These are phyloP conservation scores for Conoideocrella luteorostrata DNA, from an alignment of 2,329 filamentous ascomycete genomes.

Conservation along the genomic window DNA sequence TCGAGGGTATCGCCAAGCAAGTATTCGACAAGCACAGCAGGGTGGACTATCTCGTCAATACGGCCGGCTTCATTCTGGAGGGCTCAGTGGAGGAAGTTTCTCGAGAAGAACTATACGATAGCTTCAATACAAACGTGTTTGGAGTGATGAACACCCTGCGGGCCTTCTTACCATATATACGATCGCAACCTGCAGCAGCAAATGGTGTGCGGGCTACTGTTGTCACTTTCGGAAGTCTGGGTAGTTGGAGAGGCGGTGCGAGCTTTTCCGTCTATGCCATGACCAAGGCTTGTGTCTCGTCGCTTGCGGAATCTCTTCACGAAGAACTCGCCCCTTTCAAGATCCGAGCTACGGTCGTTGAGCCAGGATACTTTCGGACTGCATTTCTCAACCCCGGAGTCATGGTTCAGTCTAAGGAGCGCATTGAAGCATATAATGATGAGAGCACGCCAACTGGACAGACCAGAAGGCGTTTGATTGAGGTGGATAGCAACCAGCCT, in stretches of 20 bases:
- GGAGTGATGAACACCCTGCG: conserved; percentile 42
- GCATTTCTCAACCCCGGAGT: conserved; percentile 35
- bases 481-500: conserved; percentile 40
- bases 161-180: conserved; percentile 41
- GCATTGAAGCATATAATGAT: conserved; percentile 26
- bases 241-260: conserved; percentile 33
- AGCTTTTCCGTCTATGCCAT: conserved; percentile 34
- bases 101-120: conserved; percentile 27
- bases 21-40: conserved; percentile 27
- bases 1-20: conserved; percentile 29
- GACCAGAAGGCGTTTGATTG: conserved; percentile 22
- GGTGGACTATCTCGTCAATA: conserved; percentile 43
- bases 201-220: conserved; percentile 22
- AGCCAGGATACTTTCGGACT: conserved; percentile 49
- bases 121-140: conserved; percentile 49
- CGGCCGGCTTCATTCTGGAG: conserved; percentile 38
- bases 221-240: conserved; percentile 41
- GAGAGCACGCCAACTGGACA: conserved; percentile 22
- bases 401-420: conserved; percentile 18
- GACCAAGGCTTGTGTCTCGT: conserved; percentile 40
- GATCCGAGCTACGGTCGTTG: conserved; percentile 35
- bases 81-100: conserved; percentile 35
- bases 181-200: conserved; percentile 25
- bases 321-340: conserved; percentile 39
- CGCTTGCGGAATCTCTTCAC: conserved; percentile 36